Base-by-base conservation (phyloP, 108 stramenopile species). In the Epipyxis sp. region DNA sequence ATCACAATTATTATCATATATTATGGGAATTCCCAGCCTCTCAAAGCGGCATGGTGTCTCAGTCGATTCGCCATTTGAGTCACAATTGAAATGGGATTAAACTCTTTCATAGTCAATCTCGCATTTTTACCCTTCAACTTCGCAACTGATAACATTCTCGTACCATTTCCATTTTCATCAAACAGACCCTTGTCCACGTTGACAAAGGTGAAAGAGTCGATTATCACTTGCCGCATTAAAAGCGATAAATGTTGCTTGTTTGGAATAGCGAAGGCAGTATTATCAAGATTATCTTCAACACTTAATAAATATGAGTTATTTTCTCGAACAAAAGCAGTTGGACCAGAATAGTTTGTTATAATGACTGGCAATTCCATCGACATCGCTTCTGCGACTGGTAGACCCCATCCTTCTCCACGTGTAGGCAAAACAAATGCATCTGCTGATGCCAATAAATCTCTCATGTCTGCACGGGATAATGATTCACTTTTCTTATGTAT, bases 401-500 rank as follows among this genome's bases (percentile, higher is more conserved):
- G 76, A 0, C 86, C 86, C 86, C 86, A 86, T 13, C 86, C 86
- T 67, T 86, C 86, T 16, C 86, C 86, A 16, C 86, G 69, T 13
- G 61, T 71, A 3, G 86, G 86, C 25, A 84, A 78, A 40, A 77
- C 85, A 39, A 86, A 50, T 13, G 72, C 76, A 69, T 80, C 79
- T 16, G 69, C 79, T n/a, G 78, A 10, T 2, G 42, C 44, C 42
- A 69, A 80, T 10, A 83, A 59, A 1, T 35, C 41, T 0, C 34
- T 50, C 40, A 44, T 74, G 43, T 29, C 42, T 0, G 0, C 42
- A 44, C 42, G 44, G 50, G 50, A 34, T 0, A 27, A 30, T 29
- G 20, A 41, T 40, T 45, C 71, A 2, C 71, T 41, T 57, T 57
- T 74, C 0, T 43, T 67, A 43, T 67, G n/a, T n/a, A n/a, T n/a